Evolutionary conservation across 805 yeast genomes (phyloP).

Genomic region (Saturnispora serradocipensis): DNA sequence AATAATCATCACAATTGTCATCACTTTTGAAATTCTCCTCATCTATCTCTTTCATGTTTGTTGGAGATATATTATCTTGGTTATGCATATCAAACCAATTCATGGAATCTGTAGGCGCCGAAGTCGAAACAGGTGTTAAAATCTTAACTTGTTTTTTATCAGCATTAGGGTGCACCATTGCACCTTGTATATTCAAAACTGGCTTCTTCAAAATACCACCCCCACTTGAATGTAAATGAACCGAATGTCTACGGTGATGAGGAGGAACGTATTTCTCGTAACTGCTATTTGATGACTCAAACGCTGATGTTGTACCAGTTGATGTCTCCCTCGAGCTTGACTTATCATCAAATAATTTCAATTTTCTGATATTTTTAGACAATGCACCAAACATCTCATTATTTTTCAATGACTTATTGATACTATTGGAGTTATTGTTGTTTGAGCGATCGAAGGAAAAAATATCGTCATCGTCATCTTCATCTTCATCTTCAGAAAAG

Average conservation of each 20-base stretch:
- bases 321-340: slow-evolving; percentile 22
- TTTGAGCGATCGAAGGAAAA: slow-evolving; percentile 30
- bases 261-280: slow-evolving; percentile 40
- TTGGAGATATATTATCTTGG: neutral
- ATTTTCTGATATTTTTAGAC: slow-evolving; percentile 1
- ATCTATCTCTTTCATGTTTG: neutral
- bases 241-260: slow-evolving; percentile 35
- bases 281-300: slow-evolving; percentile 17
- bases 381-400: neutral
- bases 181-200: neutral
- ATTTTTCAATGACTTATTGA: slow-evolving; percentile 3
- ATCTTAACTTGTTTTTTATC: slow-evolving; percentile 16
- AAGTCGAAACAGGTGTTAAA: slow-evolving; percentile 23
- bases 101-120: slow-evolving; percentile 29
- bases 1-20: slow-evolving; percentile 10
- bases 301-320: slow-evolving; percentile 20
- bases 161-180: neutral
- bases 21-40: slow-evolving; percentile 4
- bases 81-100: slow-evolving; percentile 24
- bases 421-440: slow-evolving; percentile 1
- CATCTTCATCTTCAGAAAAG: slow-evolving; percentile 9
- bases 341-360: slow-evolving; percentile 8
- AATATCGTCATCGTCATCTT: slow-evolving; percentile 23
- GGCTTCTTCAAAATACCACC: slow-evolving; percentile 16
- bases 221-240: slow-evolving; percentile 24